Evolutionary conservation across 2,329 filamentous ascomycete species (phyloP), one percentile per base, ranked within the genome.

Genomic region (Fusarium armeniacum): DNA sequence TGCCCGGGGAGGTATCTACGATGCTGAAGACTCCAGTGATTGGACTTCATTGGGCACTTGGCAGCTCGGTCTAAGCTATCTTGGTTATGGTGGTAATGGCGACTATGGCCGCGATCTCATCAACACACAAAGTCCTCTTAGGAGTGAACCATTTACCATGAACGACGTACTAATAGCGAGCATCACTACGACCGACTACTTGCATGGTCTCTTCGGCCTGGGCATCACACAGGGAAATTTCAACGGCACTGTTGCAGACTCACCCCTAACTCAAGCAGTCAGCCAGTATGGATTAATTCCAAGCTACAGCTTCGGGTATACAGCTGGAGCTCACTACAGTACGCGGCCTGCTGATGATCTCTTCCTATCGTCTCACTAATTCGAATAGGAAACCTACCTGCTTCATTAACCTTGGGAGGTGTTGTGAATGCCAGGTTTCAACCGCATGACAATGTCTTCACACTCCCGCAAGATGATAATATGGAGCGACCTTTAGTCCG

Each of bases 261-360:
- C 86, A 73, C 79, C 86, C 60, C 74, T 90, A 74, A 80, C 86
- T 70, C 78, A 89, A 74, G 80, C 91, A 53, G 86, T 91, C 44
- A 85, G 89, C 74, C 78, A 84, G 13, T 83, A 85, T 59, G 86
- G 86, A 11, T 81, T 80, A 60, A 91, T 93, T 49, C 89, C 91
- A 2, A 93, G 91, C 76, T 84, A 92, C 66, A 92, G 90, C 43
- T 93, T 91, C 76, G 91, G 90, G 53, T 94, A 90, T 76, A 93
- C 91, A 5, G 91, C 91, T 41, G 92, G 92, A 18, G 90, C 90
- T n/a, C 85, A 86, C 65, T 93, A 93, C 74, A 85, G 89, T 90
- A 81, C 77, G 86, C 60, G 18, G n/a, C 30, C 16, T 36, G 20
- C 7, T n/a, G 10, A 36, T 35, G 12, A 26, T 32, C 22, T 24